Percentiles rank a stretch among this genome's conserved stretches.
Evolutionary conservation across 179 eudicot species (phyloP).

Genomic region (Nepenthes alata): DNA sequence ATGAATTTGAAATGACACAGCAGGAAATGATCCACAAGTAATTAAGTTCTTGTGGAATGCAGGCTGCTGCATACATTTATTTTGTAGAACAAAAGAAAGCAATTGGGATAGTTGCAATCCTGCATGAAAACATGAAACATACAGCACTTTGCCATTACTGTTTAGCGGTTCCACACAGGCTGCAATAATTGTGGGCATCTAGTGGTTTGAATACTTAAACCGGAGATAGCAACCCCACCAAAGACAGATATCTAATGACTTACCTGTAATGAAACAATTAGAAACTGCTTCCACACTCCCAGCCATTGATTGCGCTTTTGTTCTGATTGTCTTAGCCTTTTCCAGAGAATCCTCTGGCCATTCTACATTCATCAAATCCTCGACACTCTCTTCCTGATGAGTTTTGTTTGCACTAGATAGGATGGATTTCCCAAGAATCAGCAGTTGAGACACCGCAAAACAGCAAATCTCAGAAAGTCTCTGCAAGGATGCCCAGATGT

Average conservation of each 20-base stretch:
- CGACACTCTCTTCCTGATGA: conserved; percentile 36
- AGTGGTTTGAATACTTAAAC: too few relatives aligned
- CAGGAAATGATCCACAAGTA: too few relatives aligned
- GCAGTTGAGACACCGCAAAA: conserved; percentile 69
- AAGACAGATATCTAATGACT: conserved; percentile 1
- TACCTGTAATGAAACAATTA: conserved; percentile 84
- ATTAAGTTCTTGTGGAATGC: too few relatives aligned
- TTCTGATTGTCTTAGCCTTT: conserved; percentile 69
- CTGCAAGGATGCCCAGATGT: conserved; percentile 26
- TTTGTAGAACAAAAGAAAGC: too few relatives aligned
- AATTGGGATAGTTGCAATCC: too few relatives aligned
- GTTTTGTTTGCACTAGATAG: conserved; percentile 55
- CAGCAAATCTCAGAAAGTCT: conserved; percentile 93
- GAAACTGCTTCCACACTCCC: conserved; percentile 69
- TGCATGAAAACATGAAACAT: too few relatives aligned
- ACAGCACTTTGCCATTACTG: too few relatives aligned
- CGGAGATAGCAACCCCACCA: too few relatives aligned
- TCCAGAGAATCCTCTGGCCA: conserved; percentile 94
- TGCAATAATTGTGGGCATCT: too few relatives aligned
- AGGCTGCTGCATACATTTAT: too few relatives aligned
- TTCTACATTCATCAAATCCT: conserved; percentile 35
- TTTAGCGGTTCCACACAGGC: too few relatives aligned
- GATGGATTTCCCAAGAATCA: conserved; percentile 80
- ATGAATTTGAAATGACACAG: too few relatives aligned
- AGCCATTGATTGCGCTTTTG: conserved; percentile 55